Base-by-base conservation (phyloP, 345 rosid genomes). In the Rhodamnia rubescens region DNA sequence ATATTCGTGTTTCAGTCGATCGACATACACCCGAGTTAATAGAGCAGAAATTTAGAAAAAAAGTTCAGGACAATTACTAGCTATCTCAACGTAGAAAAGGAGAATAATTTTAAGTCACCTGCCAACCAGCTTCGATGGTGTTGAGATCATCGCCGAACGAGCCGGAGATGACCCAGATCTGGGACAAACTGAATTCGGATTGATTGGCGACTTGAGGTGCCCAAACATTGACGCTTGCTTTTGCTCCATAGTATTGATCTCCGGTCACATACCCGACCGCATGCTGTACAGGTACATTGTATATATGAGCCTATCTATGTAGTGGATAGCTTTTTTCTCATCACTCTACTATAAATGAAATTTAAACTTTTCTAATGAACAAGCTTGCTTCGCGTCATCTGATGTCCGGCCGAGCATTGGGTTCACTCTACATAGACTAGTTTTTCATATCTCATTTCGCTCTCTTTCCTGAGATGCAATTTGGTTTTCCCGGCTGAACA, bases 111-210 rank as follows among this genome's bases (percentile, higher is more conserved):
- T 18, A 32, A 64, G 78, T 24, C 53, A 64, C 99, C 93, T 97
- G 99, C 99, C 99, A 97, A 56, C 99, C 99, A 85, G 99, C 98
- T 92, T 97, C 99, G 74, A 97, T 97, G 85, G 99, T 97, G 89
- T 97, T 97, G 61, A 97, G 99, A 89, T 97, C 99, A 59, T 94
- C 88, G 1, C 95, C 95, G 57, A 97, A 97, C 1, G 99, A 95
- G 59, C 99, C 99, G 29, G 99, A 95, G 74, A 97, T 95, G 87
- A 97, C 94, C 99, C 99, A 97, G 90, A 97, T 83, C 51, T 97
- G 99, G 15, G 99, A 97, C 85, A 97, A 87, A 91, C 99, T 96
- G 88, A 97, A 97, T 85, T 97, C 99, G 83, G 94, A 91, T 84
- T 91, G 95, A 88, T 93, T 94, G 4, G 90, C 78, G n/a, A 97